A percentile compares a stretch with the other conserved stretches of the same genome.
phyloP scores from a whole-genome alignment of 441 rosid species.

The Pelargonium fulgidum region DNA sequence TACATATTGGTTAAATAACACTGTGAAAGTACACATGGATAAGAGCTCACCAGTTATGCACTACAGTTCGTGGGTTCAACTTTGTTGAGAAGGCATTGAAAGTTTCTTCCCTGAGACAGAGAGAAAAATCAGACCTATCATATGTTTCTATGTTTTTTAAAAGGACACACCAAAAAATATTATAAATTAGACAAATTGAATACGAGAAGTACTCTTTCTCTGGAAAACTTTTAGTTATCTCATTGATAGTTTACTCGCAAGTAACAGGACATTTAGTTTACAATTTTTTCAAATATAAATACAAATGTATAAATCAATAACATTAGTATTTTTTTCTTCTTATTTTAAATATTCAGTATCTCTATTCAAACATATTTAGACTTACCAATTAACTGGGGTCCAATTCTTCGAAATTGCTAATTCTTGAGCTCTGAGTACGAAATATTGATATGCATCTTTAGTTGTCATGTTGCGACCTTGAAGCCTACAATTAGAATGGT shows the following conservation, averaged over 20 bases:
- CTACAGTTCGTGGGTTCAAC: slow-evolving; percentile 63
- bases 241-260: not conserved
- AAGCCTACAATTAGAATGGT: slow-evolving; percentile 54
- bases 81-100: slow-evolving; percentile 61
- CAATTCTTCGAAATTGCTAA: slow-evolving; percentile 72
- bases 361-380: slow-evolving; percentile 3
- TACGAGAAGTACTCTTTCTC: not conserved
- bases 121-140: slow-evolving; percentile 17
- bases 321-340: not conserved
- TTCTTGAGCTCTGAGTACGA: slow-evolving; percentile 82
- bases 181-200: not conserved
- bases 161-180: not conserved
- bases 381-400: slow-evolving; percentile 94
- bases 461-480: slow-evolving; percentile 52
- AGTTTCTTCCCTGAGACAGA: slow-evolving; percentile 74
- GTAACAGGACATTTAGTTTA: not conserved
- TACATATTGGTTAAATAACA: slow-evolving; percentile 11
- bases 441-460: slow-evolving; percentile 71
- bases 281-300: not conserved
- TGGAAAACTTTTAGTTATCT: not conserved
- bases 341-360: not conserved
- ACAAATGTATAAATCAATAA: not conserved
- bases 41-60: slow-evolving; percentile 67
- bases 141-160: not conserved
- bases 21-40: not conserved